Conservation (phyloP, 2,329 filamentous ascomycete species). For the Laburnicola sp. region DNA sequence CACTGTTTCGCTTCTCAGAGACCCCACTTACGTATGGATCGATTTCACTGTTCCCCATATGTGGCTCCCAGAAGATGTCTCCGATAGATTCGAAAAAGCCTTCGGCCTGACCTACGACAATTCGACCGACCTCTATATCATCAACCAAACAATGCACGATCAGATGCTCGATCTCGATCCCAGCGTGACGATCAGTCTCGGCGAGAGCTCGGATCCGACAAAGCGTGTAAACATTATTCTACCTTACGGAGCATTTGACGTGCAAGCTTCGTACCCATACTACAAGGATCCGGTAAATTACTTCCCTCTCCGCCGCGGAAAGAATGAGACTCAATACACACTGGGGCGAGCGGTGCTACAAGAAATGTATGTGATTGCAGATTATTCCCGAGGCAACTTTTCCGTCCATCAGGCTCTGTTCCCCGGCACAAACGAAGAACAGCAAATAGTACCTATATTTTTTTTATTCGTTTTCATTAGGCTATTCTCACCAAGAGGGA, state of each 20-base stretch:
- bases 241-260: conserved; percentile 52
- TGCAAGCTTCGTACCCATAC: conserved; percentile 53
- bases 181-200: conserved; percentile 37
- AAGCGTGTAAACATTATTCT: conserved; percentile 44
- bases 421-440: no score
- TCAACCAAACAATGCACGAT: conserved; percentile 45
- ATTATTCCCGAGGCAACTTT: no score
- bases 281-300: conserved; percentile 64
- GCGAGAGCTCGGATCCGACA: conserved; percentile 25
- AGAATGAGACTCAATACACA: no score
- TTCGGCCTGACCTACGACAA: conserved; percentile 46
- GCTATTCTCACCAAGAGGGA: no score
- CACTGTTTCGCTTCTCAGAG: neutral
- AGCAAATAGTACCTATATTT: no score
- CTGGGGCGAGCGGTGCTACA: no score
- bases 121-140: conserved; percentile 42
- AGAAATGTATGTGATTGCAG: no score
- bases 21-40: conserved; percentile 25
- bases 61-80: conserved; percentile 40
- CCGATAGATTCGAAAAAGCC: conserved; percentile 27
- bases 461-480: no score
- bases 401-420: no score
- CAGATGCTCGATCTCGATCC: conserved; percentile 34
- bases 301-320: conserved; percentile 53
- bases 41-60: conserved; percentile 41